Evolutionary conservation across 257 asterid genomes (phyloP).

Genomic region (Euphrasia confusa): DNA sequence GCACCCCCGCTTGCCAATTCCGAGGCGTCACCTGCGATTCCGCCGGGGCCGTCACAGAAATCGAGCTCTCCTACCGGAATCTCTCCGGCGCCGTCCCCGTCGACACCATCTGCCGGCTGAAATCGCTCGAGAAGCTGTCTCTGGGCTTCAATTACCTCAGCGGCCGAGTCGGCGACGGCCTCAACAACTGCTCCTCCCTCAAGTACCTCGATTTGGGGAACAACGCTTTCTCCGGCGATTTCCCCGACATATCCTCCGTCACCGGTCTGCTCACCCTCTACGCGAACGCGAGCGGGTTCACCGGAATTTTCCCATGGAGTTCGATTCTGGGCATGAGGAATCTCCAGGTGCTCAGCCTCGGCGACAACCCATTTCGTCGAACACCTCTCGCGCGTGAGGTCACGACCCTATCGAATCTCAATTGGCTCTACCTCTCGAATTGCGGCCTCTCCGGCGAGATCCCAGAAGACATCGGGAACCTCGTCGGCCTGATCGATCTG

Average conservation of each 20-base stretch:
- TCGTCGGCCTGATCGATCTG: conserved; percentile 45
- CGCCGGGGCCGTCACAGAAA: conserved; percentile 41
- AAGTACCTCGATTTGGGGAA: conserved; percentile 62
- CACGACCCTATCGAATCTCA: conserved; percentile 35
- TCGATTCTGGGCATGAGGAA: conserved; percentile 44
- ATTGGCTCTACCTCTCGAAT: conserved; percentile 61
- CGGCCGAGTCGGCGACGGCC: conserved; percentile 38
- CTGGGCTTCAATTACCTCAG: conserved; percentile 48
- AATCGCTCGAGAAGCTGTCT: conserved; percentile 54
- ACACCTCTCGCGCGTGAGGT: conserved; percentile 47
- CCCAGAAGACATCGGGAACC: conserved; percentile 69
- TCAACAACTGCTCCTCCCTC: conserved; percentile 46
- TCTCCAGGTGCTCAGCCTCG: conserved; percentile 55
- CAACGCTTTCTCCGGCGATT: conserved; percentile 50
- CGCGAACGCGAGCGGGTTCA: conserved; percentile 60
- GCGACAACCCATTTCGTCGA: conserved; percentile 55
- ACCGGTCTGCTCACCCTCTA: conserved; percentile 40
- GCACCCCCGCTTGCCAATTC: conserved; percentile 35
- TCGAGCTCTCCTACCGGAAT: conserved; percentile 51
- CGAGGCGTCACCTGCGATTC: conserved; percentile 60
- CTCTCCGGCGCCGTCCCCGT: conserved; percentile 52
- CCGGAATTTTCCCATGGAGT: conserved; percentile 69
- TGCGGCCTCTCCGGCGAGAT: conserved; percentile 64
- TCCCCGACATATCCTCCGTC: conserved; percentile 51
- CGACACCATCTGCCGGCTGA: conserved; percentile 44